Base-by-base conservation (phyloP, 1,284 basidiomycete genomes). In the Tylopilus sp. region DNA sequence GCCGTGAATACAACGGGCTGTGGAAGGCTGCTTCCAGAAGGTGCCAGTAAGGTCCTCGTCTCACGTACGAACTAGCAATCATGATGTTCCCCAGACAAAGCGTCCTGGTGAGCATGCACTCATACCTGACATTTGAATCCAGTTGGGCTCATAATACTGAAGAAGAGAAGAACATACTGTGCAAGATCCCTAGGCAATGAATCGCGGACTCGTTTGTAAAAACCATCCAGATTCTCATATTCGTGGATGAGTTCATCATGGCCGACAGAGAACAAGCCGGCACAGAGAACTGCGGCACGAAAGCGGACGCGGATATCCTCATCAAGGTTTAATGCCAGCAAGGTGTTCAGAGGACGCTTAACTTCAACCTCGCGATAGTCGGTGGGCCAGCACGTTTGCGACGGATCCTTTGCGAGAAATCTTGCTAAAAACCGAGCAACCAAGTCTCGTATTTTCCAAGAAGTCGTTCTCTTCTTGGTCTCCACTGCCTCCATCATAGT, bases 21-120 rank as follows among this genome's bases (percentile, higher is more conserved):
- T 71, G 68, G 35, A 77, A 73, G 55, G 72, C 82, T 41, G 82
- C 78, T 64, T 94, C 91, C 49, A 97, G 73, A 31, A 98, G 66
- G 66, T 95, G 86, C 79, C 88, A 94, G 60, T 96, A 91, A 1
- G 92, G 80, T 0, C 84, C 86, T n/a, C 89, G 79, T n/a, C 95
- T 80, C 11, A 89, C 79, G 1, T 80, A 77, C 2, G 91, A 87
- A 61, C 84, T 89, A 16, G 84, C 78, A 28, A 97, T 77, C 72
- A 95, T 86, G 53, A 90, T 79, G 65, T 97, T 97, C 21, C 86
- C 84, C 25, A 94, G 73, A 53, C 81, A 84, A 13, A 97, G 68
- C 18, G 91, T 76, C 35, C 90, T 80, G 9, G 90, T 92, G 31
- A 93, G 67, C 73, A 93, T 89, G 33, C 74, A 71, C 62, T 97